These are phyloP conservation scores for Botrytis porri DNA, from an alignment of 2,329 filamentous ascomycete species.

Conservation along the genomic window DNA sequence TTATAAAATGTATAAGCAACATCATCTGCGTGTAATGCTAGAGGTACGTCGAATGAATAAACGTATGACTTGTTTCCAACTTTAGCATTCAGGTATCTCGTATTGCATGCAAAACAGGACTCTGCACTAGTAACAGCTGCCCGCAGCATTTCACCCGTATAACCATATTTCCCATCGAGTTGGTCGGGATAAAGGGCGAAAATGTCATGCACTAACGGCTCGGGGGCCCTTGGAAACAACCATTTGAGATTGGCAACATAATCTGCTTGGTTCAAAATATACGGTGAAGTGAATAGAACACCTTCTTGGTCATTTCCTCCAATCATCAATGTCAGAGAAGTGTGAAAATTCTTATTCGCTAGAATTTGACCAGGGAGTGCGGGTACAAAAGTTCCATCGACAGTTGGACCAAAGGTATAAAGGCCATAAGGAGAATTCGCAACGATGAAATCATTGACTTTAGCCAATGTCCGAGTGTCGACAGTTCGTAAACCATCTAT, in stretches of 20 bases:
- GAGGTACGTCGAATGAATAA: constrained; percentile 52
- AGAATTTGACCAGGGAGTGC: constrained; percentile 46
- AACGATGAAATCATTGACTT: not conserved
- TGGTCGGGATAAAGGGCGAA: constrained; percentile 48
- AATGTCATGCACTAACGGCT: constrained; percentile 39
- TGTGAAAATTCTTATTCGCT: constrained; percentile 44
- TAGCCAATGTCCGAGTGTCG: not conserved
- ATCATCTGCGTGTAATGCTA: constrained; percentile 53
- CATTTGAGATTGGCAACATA: not conserved
- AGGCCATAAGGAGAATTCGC: not conserved
- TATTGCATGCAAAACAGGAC: constrained; percentile 49
- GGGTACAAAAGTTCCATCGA: constrained; percentile 49
- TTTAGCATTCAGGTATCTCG: constrained; percentile 48
- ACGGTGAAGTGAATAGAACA: constrained; percentile 33
- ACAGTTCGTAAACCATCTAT: not conserved
- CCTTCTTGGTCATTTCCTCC: constrained; percentile 46
- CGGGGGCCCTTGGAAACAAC: not conserved
- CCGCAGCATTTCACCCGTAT: constrained; percentile 45
- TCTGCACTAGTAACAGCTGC: constrained; percentile 45
- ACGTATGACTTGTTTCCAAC: constrained; percentile 47
- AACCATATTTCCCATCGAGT: constrained; percentile 45
- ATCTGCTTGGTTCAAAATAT: constrained; percentile 24
- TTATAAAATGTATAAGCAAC: constrained; percentile 52
- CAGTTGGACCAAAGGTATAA: constrained; percentile 38
- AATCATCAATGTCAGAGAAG: constrained; percentile 45